Evolutionary conservation across 164 flowering plant species (phyloP).

Genomic region (Liquidambar formosana): DNA sequence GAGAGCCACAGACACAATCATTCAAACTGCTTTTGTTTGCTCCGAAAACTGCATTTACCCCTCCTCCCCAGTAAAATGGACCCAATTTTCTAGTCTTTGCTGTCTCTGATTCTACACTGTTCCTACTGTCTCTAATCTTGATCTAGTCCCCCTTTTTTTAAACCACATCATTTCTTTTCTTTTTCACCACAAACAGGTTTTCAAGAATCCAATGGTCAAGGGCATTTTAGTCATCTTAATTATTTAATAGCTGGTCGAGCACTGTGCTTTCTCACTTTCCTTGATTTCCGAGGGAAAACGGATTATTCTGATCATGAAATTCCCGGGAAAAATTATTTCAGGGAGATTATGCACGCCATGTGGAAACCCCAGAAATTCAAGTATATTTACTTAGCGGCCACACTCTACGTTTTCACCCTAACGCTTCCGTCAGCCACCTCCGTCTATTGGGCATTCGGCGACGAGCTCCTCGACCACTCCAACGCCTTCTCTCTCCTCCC

Average conservation of each 20-base stretch:
- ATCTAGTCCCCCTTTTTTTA: not conserved
- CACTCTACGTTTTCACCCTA: conserved; percentile 82
- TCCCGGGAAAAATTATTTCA: conserved; percentile 23
- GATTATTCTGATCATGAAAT: not conserved
- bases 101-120: not conserved
- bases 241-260: too few relatives aligned
- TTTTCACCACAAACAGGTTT: not conserved
- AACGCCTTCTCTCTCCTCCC: conserved; percentile 95
- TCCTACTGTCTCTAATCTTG: not conserved
- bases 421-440: conserved; percentile 84
- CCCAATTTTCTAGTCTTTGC: not conserved
- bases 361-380: conserved; percentile 90
- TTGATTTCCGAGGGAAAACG: not conserved
- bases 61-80: not conserved
- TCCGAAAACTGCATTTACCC: conserved; percentile 2
- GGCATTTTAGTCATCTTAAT: conserved; percentile 4
- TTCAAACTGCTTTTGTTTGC: conserved; percentile 25
- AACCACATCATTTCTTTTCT: not conserved
- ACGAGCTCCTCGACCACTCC: conserved; percentile 75
- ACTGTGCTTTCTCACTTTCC: too few relatives aligned
- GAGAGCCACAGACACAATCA: conserved; percentile 31
- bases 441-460: conserved; percentile 94
- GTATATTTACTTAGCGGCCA: conserved; percentile 75
- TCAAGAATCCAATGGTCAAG: conserved; percentile 1
- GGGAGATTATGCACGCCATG: conserved; percentile 91